These are phyloP conservation scores for Allium sativum DNA, from an alignment of 106 monocot species.

Conservation along the genomic window DNA sequence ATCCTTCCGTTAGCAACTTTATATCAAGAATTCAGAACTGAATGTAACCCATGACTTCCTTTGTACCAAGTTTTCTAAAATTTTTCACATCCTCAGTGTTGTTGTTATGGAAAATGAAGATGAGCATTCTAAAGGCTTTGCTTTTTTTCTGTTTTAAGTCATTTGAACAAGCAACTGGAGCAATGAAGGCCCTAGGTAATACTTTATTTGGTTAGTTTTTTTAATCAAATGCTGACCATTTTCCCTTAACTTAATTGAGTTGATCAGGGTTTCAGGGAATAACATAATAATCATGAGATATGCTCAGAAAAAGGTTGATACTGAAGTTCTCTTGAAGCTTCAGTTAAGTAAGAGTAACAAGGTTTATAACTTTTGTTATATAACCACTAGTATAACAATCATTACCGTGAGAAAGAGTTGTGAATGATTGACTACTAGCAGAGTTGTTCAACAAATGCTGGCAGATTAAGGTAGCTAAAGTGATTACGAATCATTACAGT, in stretches of 20 bases:
- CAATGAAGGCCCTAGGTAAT: conserved; percentile 39
- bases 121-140: conserved; percentile 47
- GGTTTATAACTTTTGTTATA: no score
- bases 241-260: not conserved
- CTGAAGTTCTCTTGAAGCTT: conserved; percentile 13
- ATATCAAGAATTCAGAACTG: conserved; percentile 50
- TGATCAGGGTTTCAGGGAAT: conserved; percentile 25
- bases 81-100: conserved; percentile 36
- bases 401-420: conserved; percentile 11
- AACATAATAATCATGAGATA: conserved; percentile 33
- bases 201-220: conserved; percentile 39
- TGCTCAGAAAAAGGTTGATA: conserved; percentile 43
- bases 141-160: conserved; percentile 46
- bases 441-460: conserved; percentile 28
- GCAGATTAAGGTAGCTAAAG: conserved; percentile 23
- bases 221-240: no score
- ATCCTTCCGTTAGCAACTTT: conserved; percentile 27
- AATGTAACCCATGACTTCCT: conserved; percentile 33
- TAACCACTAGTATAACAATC: no score
- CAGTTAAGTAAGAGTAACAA: conserved; percentile 1
- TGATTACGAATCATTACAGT: conserved; percentile 12
- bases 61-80: conserved; percentile 32
- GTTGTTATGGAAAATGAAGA: conserved; percentile 35
- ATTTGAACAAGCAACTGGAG: conserved; percentile 30
- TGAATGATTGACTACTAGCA: conserved; percentile 19